Base-by-base conservation (phyloP, 495 filamentous ascomycete genomes). In the Annulohypoxylon stygium region DNA sequence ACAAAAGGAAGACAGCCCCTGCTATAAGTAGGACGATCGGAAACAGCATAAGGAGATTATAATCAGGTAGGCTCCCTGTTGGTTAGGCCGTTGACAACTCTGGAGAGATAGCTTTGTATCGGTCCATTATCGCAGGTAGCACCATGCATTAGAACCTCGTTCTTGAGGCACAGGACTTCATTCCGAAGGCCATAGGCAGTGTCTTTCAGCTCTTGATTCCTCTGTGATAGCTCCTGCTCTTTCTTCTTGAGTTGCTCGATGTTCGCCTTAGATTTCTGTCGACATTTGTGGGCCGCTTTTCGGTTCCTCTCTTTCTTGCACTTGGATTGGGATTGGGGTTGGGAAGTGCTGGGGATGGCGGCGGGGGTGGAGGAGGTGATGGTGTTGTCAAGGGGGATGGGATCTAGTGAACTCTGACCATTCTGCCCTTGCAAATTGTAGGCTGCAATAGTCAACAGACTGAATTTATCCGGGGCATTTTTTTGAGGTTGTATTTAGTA, bases 251-350 rank as follows among this genome's bases (percentile, higher is more conserved):
- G 48, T 11, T 25, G n/a, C 20, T 51, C 48, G 23, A 51, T 26
- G 20, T 51, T 51, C 20, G 48, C 48, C 11, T 51, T 51, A 18
- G 48, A 51, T 11, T 51, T 51, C 48, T 51, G 48, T 10, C 48
- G 48, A 10, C 48, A 51, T 18, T 51, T 51, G 48, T 51, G 18
- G 3, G 48, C 48, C 11, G 48, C 48, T 10, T 51, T 51, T 7
- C 48, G 48, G 23, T 51, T 51, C 48, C 48, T 26, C 20, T 51
- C 48, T 7, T 51, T 51, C 9, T 11, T 51, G 20, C 20, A 26
- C 48, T 26, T 47, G 43, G 43, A 2, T 14, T 47, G 43, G n/a
- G 43, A 18, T 18, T 20, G 43, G 43, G 43, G 4, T 45, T 45
- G 41, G 41, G 41, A 45, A 20, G 47, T 20, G 6, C 16, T 26